Evolutionary conservation across 257 asterid species (phyloP), one percentile per base, ranked within the genome.

Genomic region (Nicotiana undulata): DNA sequence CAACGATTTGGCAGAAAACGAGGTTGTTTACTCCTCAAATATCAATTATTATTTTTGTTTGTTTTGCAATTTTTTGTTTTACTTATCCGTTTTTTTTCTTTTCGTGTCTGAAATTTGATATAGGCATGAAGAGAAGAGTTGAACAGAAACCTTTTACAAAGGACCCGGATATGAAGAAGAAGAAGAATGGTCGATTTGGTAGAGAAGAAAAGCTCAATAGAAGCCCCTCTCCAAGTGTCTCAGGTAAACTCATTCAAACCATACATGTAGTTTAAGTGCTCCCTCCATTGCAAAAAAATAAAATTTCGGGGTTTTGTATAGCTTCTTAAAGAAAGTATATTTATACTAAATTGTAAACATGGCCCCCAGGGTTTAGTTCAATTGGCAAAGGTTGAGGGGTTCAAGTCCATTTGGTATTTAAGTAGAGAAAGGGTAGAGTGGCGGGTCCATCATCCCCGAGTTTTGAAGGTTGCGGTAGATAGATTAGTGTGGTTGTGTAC

Each of bases 1-100:
- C 79, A 15, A 11, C 20, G 52, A n/a, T 83, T 83, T 63, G 65
- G 79, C 28, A 76, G 77, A 51, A 79, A 81, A 40, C 28, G 61
- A 53, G 84, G 79, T 83, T 37, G 3, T 13, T 46, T 32, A 6
- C 6, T 3, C 20, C 10, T 83, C 76, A 49, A 49, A 5, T 15
- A 10, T 56, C 26, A 66, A 11, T 16, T 56, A 10, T 40, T 29
- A 7, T 22, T 76, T 46, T 40, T 16, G 4, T 26, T 40, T 40
- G 11, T 40, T 40, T 40, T 7, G 46, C 46, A 3, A 32, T 6
- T 53, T 26, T 68, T 46, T 18, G 10, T 3, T 5, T 60, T 5
- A 4, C 16, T 8, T 52, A 52, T 52, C 26, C 3, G 6, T 55
- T n/a, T 4, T 26, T 66, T 66, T 22, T 32, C 4, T 65, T 28